These are phyloP conservation scores for Capsaspora owczarzaki DNA, from an alignment of 78 protist species.

Conservation along the genomic window DNA sequence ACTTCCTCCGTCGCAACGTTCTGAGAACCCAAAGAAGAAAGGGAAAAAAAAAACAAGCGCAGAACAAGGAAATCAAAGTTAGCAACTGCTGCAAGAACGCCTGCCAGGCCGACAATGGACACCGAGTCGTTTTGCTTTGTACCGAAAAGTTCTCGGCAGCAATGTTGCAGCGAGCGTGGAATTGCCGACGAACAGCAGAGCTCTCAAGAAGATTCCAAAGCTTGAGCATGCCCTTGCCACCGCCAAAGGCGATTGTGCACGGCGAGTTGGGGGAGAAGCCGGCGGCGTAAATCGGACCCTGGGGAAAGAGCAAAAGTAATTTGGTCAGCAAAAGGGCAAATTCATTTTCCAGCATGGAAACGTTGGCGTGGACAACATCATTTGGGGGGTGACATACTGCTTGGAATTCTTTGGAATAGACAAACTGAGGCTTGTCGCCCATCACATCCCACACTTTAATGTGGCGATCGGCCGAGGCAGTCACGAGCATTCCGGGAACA, in stretches of 20 bases:
- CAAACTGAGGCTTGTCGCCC: neutral
- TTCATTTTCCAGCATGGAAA: no score
- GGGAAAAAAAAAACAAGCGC: neutral
- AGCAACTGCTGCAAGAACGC: neutral
- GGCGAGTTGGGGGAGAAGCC: neutral
- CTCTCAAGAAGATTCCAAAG: neutral
- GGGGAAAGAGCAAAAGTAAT: neutral
- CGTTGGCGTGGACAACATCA: no score
- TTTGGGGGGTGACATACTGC: neutral
- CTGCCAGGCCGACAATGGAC: neutral
- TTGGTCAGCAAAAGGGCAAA: no score
- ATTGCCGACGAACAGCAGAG: neutral
- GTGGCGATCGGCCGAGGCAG: neutral
- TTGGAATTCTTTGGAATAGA: neutral
- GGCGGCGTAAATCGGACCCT: neutral
- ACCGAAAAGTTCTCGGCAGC: neutral
- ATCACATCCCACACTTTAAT: conserved; percentile 2
- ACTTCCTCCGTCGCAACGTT: neutral
- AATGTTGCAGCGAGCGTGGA: neutral
- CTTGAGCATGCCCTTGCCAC: conserved; percentile 1
- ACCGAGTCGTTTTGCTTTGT: neutral
- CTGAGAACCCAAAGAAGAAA: neutral
- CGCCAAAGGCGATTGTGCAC: neutral
- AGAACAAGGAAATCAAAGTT: neutral
- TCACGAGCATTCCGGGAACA: neutral